These are phyloP conservation scores for Kalanchoe fedtschenkoi DNA, from an alignment of 164 flowering plant species.

Conservation along the genomic window DNA sequence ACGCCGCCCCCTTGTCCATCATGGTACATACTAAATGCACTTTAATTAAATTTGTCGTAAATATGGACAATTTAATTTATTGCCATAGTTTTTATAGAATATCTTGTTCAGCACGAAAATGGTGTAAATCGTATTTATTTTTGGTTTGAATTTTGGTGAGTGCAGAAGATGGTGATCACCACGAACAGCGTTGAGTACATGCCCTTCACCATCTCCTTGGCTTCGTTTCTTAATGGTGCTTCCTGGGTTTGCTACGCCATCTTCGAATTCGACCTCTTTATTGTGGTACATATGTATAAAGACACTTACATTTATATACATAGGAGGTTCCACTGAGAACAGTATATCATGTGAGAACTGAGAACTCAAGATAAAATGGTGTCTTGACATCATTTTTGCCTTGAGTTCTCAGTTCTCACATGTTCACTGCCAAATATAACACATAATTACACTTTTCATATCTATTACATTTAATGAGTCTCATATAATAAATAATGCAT, in stretches of 20 bases:
- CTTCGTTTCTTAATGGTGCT: slow-evolving; percentile 34
- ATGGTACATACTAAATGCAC: slow-evolving; percentile 23
- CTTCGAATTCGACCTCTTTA: slow-evolving; percentile 39
- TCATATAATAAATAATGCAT: too few relatives aligned
- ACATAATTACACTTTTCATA: too few relatives aligned
- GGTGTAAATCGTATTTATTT: neutral
- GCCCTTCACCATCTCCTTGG: slow-evolving; percentile 47
- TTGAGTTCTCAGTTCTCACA: too few relatives aligned
- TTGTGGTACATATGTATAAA: slow-evolving; percentile 27
- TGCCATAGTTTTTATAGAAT: neutral
- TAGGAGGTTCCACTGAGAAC: too few relatives aligned
- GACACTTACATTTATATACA: neutral
- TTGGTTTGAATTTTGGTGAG: neutral
- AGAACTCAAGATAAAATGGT: too few relatives aligned
- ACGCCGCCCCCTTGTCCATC: slow-evolving; percentile 47
- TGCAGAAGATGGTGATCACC: slow-evolving; percentile 45
- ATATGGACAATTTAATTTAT: neutral
- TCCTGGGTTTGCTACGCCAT: slow-evolving; percentile 50
- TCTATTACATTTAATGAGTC: too few relatives aligned
- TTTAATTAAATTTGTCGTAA: neutral
- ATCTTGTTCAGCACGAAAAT: neutral
- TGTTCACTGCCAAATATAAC: too few relatives aligned
- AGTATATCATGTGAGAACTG: too few relatives aligned
- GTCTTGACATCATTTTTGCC: too few relatives aligned
- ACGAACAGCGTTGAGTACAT: slow-evolving; percentile 69